Conservation (phyloP, 139 green algal genomes). For the Tetraselmis chui region DNA sequence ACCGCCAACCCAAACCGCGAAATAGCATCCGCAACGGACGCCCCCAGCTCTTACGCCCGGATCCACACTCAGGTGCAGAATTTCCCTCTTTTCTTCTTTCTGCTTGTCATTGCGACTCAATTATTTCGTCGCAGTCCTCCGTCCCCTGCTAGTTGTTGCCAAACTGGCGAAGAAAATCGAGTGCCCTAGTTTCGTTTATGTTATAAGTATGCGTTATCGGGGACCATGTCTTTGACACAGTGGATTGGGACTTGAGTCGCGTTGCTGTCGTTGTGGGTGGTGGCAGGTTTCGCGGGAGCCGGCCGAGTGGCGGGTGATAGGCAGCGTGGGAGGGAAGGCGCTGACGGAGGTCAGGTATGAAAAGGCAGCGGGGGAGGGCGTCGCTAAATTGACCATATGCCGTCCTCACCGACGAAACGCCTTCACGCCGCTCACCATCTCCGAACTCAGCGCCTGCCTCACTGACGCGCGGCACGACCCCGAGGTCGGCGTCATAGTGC, state of each 20-base stretch:
- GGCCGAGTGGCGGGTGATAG: conserved; percentile 47
- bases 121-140: too few species aligned
- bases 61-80: background rate
- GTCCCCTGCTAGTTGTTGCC: too few species aligned
- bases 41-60: background rate
- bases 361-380: conserved; percentile 75
- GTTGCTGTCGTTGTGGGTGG: background rate
- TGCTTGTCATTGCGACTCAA: too few species aligned
- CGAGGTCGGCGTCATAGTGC: conserved; percentile 81
- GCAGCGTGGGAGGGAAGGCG: conserved; percentile 34
- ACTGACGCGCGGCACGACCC: conserved; percentile 83
- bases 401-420: conserved; percentile 87
- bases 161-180: too few species aligned
- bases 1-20: too few species aligned
- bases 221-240: too few species aligned
- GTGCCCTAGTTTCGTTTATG: too few species aligned
- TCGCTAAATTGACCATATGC: conserved; percentile 94
- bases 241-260: too few species aligned
- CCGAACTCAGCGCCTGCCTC: conserved; percentile 86
- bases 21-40: background rate
- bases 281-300: conserved; percentile 45
- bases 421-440: conserved; percentile 84
- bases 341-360: conserved; percentile 81
- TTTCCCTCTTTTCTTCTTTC: background rate
- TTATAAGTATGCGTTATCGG: too few species aligned